Conservation (phyloP, 768 basidiomycete genomes). For the Cystobasidium tubakii region DNA sequence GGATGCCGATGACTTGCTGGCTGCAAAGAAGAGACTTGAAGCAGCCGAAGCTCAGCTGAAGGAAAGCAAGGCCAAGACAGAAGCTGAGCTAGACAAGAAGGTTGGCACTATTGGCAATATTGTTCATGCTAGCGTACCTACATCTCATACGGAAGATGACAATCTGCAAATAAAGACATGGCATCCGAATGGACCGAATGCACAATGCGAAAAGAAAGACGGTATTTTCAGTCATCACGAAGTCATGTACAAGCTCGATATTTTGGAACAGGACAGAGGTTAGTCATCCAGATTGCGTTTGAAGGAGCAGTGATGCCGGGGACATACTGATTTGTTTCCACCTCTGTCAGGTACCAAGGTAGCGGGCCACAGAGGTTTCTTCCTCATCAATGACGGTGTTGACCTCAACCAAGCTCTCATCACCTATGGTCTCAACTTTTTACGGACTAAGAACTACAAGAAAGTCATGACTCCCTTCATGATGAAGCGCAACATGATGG, state of each 20-base stretch:
- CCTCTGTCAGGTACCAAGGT: slow-evolving; percentile 69
- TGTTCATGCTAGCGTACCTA: slow-evolving; percentile 76
- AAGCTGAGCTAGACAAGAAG: slow-evolving; percentile 69
- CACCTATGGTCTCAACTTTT: slow-evolving; percentile 87
- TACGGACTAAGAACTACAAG: slow-evolving; percentile 73
- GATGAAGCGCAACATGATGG: slow-evolving; percentile 97
- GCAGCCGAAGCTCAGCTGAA: slow-evolving; percentile 68
- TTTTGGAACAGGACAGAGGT: slow-evolving; percentile 95
- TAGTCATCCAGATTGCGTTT: too few relatives aligned
- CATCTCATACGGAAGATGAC: slow-evolving; percentile 91
- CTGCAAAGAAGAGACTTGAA: slow-evolving; percentile 77
- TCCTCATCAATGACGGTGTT: slow-evolving; percentile 87
- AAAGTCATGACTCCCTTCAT: slow-evolving; percentile 96
- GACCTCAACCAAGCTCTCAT: slow-evolving; percentile 96
- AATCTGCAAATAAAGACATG: slow-evolving; percentile 74
- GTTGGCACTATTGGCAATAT: slow-evolving; percentile 84
- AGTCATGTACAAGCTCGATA: slow-evolving; percentile 83
- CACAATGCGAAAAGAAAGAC: slow-evolving; percentile 59
- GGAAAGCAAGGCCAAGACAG: slow-evolving; percentile 70
- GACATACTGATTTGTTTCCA: background rate
- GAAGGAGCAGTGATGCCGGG: too few relatives aligned
- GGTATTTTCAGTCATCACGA: slow-evolving; percentile 96
- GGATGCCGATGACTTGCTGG: slow-evolving; percentile 77
- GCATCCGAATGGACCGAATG: slow-evolving; percentile 72
- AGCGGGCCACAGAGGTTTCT: slow-evolving; percentile 92